Percentiles rank a stretch among this genome's conserved stretches.
These are phyloP conservation scores for Gossypium herbaceum DNA, from an alignment of 345 rosid genomes.

Conservation along the genomic window DNA sequence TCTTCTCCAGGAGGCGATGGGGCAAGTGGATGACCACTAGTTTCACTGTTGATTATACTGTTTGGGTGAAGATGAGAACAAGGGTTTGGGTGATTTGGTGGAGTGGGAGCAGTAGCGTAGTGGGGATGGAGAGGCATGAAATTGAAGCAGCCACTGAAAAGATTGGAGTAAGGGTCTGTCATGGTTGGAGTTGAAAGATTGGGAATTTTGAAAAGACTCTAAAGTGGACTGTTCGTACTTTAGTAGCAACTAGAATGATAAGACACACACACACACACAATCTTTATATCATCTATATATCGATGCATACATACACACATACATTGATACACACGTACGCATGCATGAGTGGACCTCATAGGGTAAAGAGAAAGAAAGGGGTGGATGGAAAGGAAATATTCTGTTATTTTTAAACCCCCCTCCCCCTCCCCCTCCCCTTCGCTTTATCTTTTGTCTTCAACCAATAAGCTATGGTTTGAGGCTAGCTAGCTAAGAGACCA, in stretches of 20 bases:
- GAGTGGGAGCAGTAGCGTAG: conserved; percentile 11
- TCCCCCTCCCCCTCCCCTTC: too few species aligned
- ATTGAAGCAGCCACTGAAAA: conserved; percentile 33
- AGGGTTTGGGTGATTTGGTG: conserved; percentile 7
- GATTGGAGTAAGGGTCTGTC: conserved; percentile 42
- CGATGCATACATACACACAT: background rate
- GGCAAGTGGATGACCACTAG: background rate
- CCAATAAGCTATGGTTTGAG: background rate
- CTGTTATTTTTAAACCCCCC: background rate
- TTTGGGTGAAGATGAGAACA: background rate
- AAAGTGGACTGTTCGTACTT: conserved; percentile 11
- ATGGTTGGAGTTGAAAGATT: conserved; percentile 13
- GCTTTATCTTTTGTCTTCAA: too few species aligned
- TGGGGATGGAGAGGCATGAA: conserved; percentile 32
- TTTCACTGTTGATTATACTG: background rate
- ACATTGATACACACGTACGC: background rate
- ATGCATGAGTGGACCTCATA: background rate
- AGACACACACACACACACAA: background rate
- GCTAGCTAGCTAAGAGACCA: background rate
- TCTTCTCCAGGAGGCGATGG: conserved; percentile 14
- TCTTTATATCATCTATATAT: background rate
- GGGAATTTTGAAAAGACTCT: background rate
- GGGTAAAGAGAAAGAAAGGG: conserved; percentile 10
- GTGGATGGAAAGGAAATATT: conserved; percentile 11
- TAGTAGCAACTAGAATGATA: background rate